Conservation (phyloP, 306 rosid species). For the Psophocarpus tetragonolobus region DNA sequence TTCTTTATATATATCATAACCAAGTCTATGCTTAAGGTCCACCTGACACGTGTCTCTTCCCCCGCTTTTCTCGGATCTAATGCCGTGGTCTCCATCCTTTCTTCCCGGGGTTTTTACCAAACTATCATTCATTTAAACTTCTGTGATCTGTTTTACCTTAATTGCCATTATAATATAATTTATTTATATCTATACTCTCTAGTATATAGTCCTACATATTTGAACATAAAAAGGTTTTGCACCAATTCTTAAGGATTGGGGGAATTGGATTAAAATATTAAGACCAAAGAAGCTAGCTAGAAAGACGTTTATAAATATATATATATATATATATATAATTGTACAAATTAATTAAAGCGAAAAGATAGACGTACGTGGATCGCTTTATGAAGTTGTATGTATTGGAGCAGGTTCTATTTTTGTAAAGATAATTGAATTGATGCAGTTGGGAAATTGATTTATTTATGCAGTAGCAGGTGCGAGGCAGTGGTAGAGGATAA, state of each 20-base stretch:
- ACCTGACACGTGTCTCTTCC: conserved; percentile 58
- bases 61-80: conserved; percentile 60
- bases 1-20: conserved; percentile 39
- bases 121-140: background rate
- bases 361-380: no score
- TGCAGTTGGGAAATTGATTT: background rate
- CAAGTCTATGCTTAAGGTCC: conserved; percentile 46
- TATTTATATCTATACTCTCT: background rate
- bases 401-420: background rate
- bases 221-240: background rate
- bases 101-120: background rate
- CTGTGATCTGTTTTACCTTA: background rate
- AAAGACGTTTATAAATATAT: background rate
- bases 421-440: background rate
- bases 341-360: no score
- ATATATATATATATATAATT: no score
- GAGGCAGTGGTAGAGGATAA: background rate
- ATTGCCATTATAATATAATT: background rate
- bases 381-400: no score
- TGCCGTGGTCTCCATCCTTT: conserved; percentile 17
- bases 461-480: background rate
- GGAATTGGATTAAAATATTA: background rate
- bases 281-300: background rate
- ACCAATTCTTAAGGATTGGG: background rate
- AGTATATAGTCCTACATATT: background rate